Evolutionary conservation across 1,139 yeast species (phyloP).

Genomic region (Sugiyamaella castrensis): DNA sequence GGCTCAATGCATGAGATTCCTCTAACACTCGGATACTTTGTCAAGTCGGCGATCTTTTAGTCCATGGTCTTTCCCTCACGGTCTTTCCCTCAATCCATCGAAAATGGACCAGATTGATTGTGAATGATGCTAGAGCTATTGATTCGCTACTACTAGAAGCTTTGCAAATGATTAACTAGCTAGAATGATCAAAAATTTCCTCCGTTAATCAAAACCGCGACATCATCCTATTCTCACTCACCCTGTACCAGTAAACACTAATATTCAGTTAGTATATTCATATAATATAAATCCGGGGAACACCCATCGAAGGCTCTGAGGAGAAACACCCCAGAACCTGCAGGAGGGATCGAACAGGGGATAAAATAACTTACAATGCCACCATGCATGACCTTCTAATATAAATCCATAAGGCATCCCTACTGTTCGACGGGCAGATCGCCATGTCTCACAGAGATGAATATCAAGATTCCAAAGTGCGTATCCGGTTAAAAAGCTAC

Average conservation of each 20-base stretch:
- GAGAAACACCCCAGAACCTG: conserved; percentile 1
- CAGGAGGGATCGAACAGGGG: neutral
- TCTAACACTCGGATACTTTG: too few relatives aligned
- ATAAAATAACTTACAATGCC: conserved; percentile 54
- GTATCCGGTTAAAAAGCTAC: conserved; percentile 70
- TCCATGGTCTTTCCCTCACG: too few relatives aligned
- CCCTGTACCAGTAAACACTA: conserved; percentile 71
- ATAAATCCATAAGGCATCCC: conserved; percentile 88
- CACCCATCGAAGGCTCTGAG: neutral
- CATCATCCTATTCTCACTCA: neutral
- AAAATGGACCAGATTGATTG: too few relatives aligned
- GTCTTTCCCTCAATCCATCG: too few relatives aligned
- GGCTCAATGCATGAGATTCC: too few relatives aligned
- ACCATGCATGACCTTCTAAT: conserved; percentile 96
- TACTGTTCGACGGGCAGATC: conserved; percentile 57
- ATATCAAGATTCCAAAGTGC: conserved; percentile 83
- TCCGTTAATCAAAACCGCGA: too few relatives aligned
- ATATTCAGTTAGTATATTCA: neutral
- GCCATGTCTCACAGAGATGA: conserved; percentile 67
- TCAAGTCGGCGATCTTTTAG: too few relatives aligned
- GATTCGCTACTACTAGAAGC: too few relatives aligned
- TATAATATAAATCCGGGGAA: neutral
- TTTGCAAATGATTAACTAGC: too few relatives aligned
- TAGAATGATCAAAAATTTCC: too few relatives aligned
- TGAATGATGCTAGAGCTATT: too few relatives aligned